Evolutionary conservation across 2,329 filamentous ascomycete species (phyloP), one percentile per base, ranked within the genome.

Genomic region (Penicillium sp.): DNA sequence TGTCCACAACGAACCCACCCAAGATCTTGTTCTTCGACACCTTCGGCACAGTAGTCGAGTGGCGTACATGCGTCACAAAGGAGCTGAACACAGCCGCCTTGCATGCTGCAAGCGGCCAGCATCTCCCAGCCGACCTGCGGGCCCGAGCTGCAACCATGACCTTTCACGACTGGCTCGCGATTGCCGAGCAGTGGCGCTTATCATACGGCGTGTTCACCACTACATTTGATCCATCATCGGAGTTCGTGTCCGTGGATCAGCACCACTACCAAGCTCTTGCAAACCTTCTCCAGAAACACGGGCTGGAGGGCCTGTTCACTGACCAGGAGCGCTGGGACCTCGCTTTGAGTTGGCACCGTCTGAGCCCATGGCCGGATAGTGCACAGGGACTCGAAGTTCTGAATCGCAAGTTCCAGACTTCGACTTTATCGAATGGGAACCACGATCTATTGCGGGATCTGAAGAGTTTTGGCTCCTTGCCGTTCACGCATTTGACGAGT

Each of bases 351-450:
- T 94, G 89, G 90, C 90, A 94, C 69, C 80, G 79, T 5, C 79
- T 94, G 3, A 75, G 77, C 21, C 87, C 89, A 0, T 93, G 89
- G 89, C 58, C 77, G 0, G 90, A 93, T 67, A 75, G 75, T 14
- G 71, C 77, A 1, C 62, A 59, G 0, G 89, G 88, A 0, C 71
- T 93, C 21, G 67, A 71, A 1, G 69, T 75, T 43, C 72, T 92
- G 24, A 83, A 81, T 41, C 80, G 79, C 36, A 73, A 73, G 7
- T 83, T 84, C 65, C 72, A 76, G 43, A 89, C 87, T 0, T 80
- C 83, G 39, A 90, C 88, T 0, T 76, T 93, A 24, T 90, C 87
- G 27, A 94, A 94, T 67, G 90, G 88, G 34, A 93, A 92, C 67
- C 67, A 78, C 2, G 74, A 78, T 1, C 75, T 93, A n/a, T 77